phyloP scores from a whole-genome alignment of 2,329 filamentous ascomycete genomes.

The Claviceps sp. region DNA sequence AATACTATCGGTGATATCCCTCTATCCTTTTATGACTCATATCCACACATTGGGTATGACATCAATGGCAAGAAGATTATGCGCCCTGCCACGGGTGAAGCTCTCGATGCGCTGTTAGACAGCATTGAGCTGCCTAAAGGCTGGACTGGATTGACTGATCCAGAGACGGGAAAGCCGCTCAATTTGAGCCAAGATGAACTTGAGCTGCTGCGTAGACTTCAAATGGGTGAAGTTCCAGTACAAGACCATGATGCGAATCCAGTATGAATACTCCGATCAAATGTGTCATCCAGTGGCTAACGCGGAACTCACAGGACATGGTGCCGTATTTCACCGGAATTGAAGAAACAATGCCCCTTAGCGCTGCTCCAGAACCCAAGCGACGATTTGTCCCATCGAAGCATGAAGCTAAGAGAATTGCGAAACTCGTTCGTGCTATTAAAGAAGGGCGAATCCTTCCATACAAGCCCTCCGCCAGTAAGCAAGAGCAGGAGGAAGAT shows the following conservation, averaged over 20 bases:
- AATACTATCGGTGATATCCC: conserved; percentile 97
- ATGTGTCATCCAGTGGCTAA: neutral
- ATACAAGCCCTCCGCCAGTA: conserved; percentile 61
- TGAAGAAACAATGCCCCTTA: conserved; percentile 87
- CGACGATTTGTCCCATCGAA: conserved; percentile 91
- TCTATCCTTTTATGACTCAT: conserved; percentile 89
- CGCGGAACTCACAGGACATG: conserved; percentile 43
- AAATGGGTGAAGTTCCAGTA: conserved; percentile 75
- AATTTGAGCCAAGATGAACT: conserved; percentile 79
- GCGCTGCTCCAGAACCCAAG: conserved; percentile 90
- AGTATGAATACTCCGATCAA: conserved; percentile 27
- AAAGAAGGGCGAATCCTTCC: conserved; percentile 87
- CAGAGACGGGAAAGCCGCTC: conserved; percentile 82
- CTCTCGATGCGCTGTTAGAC: conserved; percentile 82
- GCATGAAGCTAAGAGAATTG: conserved; percentile 88
- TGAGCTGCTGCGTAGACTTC: conserved; percentile 75
- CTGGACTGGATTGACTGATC: conserved; percentile 93
- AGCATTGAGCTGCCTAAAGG: conserved; percentile 95
- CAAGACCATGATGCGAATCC: conserved; percentile 91
- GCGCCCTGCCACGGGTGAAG: conserved; percentile 86
- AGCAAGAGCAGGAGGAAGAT: conserved; percentile 55
- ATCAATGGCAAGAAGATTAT: conserved; percentile 98
- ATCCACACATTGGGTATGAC: conserved; percentile 96
- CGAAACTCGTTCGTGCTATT: conserved; percentile 95
- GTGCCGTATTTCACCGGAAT: conserved; percentile 90